Base-by-base conservation (phyloP, 495 filamentous ascomycete genomes). In the Aspergillus bertholletiae region DNA sequence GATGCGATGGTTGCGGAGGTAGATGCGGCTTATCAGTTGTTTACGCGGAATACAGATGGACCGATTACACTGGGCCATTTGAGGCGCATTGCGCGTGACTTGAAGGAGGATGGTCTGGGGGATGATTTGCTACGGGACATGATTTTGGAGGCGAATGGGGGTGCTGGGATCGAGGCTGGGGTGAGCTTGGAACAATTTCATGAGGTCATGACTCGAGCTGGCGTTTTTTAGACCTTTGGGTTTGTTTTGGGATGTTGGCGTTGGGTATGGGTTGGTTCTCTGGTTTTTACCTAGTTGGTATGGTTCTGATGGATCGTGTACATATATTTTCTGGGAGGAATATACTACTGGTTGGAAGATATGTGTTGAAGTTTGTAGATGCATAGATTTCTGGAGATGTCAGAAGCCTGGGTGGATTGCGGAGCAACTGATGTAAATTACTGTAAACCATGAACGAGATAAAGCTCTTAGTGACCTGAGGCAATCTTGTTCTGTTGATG, bases 61-160 rank as follows among this genome's bases (percentile, higher is more conserved):
- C 59, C 78, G 7, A 95, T 98, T 58, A 93, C 86, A 11, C 57
- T 97, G 45, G 74, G 73, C 20, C 83, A 93, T 66, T 72, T 98
- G 66, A 83, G 80, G 67, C 77, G 88, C 62, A 84, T 97, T 50
- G 92, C 93, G 49, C 84, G 80, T 61, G 83, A 90, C 55, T 69
- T 98, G 63, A 86, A 89, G 68, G 90, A 96, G 58, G 77, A 81
- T 41, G 61, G 54, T n/a, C 84, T 96, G 27, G 79, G 79, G 17
- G 94, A 97, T 60, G 82, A 88, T 20, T 61, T 96, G 66, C 71
- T 98, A 59, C 80, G 78, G 70, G 90, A 96, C 77, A 98, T 98
- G 94, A 85, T 98, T 41, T 65, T 88, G 35, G 94, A 97, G 76
- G 94, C 90, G 57, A 96, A 92, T 69, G 91, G 88, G 1, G 90